Conservation (phyloP, 2,329 filamentous ascomycete species). For the Eutypella sp. region DNA sequence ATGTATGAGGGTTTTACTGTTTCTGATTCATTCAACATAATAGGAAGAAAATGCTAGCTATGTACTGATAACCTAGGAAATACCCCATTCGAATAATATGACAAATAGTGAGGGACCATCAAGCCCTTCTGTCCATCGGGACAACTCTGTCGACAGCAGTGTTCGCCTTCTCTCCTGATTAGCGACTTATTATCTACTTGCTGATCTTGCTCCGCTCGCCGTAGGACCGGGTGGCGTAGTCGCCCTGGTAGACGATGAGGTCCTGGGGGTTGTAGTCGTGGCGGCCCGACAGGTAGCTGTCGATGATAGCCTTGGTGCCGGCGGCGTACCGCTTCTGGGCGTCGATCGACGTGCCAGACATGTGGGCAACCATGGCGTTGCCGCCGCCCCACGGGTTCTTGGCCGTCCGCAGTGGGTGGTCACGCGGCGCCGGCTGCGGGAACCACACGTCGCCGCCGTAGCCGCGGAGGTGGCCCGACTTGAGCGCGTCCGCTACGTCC, state of each 20-base stretch:
- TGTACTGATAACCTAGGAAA: no score
- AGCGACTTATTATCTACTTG: no score
- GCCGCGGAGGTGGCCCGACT: conserved; percentile 83
- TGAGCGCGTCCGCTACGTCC: conserved; percentile 90
- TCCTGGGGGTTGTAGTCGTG: conserved; percentile 87
- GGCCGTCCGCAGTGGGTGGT: conserved; percentile 88
- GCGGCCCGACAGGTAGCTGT: conserved; percentile 83
- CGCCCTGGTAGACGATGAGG: conserved; percentile 81
- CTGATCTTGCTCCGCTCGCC: conserved; percentile 66
- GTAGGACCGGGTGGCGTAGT: conserved; percentile 94
- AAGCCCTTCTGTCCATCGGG: no score
- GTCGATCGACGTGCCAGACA: conserved; percentile 98
- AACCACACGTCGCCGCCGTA: conserved; percentile 93
- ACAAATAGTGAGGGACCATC: no score
- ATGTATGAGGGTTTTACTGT: no score
- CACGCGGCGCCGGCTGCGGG: conserved; percentile 91
- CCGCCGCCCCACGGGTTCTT: conserved; percentile 94
- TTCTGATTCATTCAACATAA: no score
- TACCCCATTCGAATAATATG: no score
- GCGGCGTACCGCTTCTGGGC: conserved; percentile 89
- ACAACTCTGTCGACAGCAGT: no score
- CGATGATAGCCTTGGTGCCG: conserved; percentile 83
- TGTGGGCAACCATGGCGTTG: conserved; percentile 98
- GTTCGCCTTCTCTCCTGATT: no score
- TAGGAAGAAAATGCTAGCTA: no score